Evolutionary conservation across 2,329 filamentous ascomycete species (phyloP).

Genomic region (Hymenoscyphus scutula): DNA sequence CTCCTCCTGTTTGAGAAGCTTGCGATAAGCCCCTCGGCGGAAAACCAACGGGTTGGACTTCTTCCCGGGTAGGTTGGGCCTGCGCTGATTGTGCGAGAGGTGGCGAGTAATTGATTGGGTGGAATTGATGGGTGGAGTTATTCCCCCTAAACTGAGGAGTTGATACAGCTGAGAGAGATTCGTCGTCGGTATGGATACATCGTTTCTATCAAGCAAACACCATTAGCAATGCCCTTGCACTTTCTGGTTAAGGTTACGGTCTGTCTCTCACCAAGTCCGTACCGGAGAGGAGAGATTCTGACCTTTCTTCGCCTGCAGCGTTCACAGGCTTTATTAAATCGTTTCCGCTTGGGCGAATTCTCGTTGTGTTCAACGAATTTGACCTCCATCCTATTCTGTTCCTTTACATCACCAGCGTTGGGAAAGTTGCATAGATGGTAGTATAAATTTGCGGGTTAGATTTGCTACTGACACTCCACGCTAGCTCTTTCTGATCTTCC

Average conservation of each 20-base stretch:
- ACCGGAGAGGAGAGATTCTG: neutral
- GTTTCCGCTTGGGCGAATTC: constrained; percentile 5
- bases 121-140: neutral
- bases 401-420: neutral
- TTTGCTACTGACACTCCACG: neutral
- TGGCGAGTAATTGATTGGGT: neutral
- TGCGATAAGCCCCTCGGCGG: neutral
- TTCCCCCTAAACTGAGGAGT: neutral
- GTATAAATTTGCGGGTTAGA: neutral
- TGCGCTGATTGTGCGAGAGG: neutral
- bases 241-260: no score
- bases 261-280: no score
- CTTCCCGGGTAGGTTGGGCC: neutral
- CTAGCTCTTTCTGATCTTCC: neutral
- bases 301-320: constrained; percentile 12
- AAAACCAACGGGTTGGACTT: neutral
- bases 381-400: neutral
- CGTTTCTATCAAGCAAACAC: constrained; percentile 4
- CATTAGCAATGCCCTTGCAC: neutral
- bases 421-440: neutral
- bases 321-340: constrained; percentile 8
- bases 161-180: neutral
- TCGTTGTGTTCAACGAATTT: neutral
- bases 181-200: constrained; percentile 3
- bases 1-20: neutral